phyloP scores from a whole-genome alignment of 805 yeast genomes.

The Metschnikowia noctiluminum region DNA sequence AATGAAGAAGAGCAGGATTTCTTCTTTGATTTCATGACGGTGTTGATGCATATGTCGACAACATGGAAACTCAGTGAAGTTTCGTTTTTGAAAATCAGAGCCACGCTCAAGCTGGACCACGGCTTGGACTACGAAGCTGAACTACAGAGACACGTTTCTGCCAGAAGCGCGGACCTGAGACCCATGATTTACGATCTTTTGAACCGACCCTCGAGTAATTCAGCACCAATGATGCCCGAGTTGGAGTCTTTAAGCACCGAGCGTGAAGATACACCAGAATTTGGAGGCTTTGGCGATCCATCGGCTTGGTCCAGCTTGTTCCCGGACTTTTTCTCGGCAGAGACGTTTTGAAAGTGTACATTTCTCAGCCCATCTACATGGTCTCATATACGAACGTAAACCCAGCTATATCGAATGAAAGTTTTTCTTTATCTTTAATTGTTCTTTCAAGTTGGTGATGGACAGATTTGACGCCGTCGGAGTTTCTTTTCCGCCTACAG shows the following conservation, averaged over 20 bases:
- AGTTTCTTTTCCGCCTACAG: no score
- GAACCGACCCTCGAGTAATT: neutral
- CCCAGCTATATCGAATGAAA: no score
- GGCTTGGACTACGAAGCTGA: slow-evolving; percentile 8
- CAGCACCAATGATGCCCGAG: neutral
- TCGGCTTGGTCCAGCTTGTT: slow-evolving; percentile 10
- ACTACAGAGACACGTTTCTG: neutral
- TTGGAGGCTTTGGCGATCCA: slow-evolving; percentile 8
- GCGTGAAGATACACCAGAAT: neutral
- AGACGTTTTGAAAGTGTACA: neutral
- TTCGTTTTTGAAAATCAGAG: slow-evolving; percentile 8
- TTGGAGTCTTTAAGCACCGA: neutral
- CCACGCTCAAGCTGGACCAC: slow-evolving; percentile 4
- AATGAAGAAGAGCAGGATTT: neutral
- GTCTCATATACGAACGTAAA: no score
- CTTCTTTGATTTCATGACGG: slow-evolving; percentile 15
- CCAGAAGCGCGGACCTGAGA: neutral
- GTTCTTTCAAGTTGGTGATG: no score
- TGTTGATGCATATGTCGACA: slow-evolving; percentile 5
- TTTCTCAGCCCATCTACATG: no score
- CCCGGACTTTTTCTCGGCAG: slow-evolving; percentile 7
- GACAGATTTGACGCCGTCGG: no score
- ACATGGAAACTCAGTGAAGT: slow-evolving; percentile 14
- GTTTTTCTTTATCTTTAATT: no score
- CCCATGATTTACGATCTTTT: neutral